Evolutionary conservation across 1,284 basidiomycete species (phyloP), one percentile per base, ranked within the genome.

Genomic region (Rhodofomes roseus): DNA sequence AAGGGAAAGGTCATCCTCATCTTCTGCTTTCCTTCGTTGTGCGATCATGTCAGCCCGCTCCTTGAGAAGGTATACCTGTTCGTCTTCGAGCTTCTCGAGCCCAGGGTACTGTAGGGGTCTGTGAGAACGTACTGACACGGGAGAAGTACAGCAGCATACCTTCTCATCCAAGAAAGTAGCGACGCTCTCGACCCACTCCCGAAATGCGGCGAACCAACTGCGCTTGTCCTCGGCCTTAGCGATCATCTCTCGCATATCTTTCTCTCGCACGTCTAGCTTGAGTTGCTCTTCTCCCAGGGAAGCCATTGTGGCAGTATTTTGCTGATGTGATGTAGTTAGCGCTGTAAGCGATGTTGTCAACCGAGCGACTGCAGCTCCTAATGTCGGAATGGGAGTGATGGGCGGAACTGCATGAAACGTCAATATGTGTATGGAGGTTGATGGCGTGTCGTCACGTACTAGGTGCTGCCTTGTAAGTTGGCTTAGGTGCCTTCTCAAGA

Each of bases 131-230:
- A 56, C 4, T 34, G 5, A 4, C 9, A 4, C 9, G 18, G 18
- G 14, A 20, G 36, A 16, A 40, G 14, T 7, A 12, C 37, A 29
- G 46, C 16, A 29, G 62, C 68, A 5, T 46, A 93, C 93, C 86
- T 98, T 98, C 72, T 95, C 93, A 68, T 96, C 95, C 39, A 98
- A 77, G 71, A 98, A 97, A 4, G 81, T 82, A 1, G 93, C 95
- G 4, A 97, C 83, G 65, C 85, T 86, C 71, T 98, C 95, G 0
- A 96, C 79, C 89, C 93, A 96, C 43, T 90, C 89, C 60, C 82
- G 81, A 76, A 98, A 94, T 56, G 87, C 86, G 16, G 79, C 79
- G 65, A 96, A 95, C 93, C 94, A 98, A 46, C 89, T 87, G 51
- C 90, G 79, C 73, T 96, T 96, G 51, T 79, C 81, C 70, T 95